Conservation (phyloP, 2,329 filamentous ascomycete genomes). For the Daldinia sp. region DNA sequence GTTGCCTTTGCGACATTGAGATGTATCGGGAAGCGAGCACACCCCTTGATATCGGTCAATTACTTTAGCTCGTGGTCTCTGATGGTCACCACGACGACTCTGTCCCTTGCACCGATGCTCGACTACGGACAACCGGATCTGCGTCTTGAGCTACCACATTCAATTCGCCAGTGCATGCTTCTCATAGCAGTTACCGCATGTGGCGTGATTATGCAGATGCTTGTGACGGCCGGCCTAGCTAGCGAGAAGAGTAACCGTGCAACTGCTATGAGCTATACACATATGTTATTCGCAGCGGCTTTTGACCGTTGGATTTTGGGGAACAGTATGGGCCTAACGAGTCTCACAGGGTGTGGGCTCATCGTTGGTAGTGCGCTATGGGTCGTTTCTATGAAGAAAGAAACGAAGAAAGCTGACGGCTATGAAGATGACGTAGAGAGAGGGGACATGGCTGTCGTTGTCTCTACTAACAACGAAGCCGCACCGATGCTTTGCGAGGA, state of each 20-base stretch:
- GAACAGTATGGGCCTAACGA: constrained; percentile 58
- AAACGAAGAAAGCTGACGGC: constrained; percentile 40
- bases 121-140: constrained; percentile 51
- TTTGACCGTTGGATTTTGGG: constrained; percentile 64
- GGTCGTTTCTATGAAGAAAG: constrained; percentile 56
- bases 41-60: constrained; percentile 85
- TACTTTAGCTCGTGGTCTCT: constrained; percentile 80
- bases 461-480: constrained; percentile 43
- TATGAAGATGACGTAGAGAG: constrained; percentile 11
- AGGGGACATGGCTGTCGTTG: constrained; percentile 31
- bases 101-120: constrained; percentile 60
- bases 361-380: constrained; percentile 63
- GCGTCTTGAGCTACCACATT: constrained; percentile 53
- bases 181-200: constrained; percentile 73
- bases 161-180: constrained; percentile 68
- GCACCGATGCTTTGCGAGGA: constrained; percentile 53
- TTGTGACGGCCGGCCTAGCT: constrained; percentile 79
- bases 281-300: constrained; percentile 63
- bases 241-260: constrained; percentile 71
- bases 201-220: constrained; percentile 86
- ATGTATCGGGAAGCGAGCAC: constrained; percentile 80
- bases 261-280: constrained; percentile 66
- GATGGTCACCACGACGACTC: constrained; percentile 68
- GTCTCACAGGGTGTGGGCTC: constrained; percentile 59
- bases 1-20: constrained; percentile 79